Conservation (phyloP, 2,329 filamentous ascomycete genomes). For the Pyricularia sp. region DNA sequence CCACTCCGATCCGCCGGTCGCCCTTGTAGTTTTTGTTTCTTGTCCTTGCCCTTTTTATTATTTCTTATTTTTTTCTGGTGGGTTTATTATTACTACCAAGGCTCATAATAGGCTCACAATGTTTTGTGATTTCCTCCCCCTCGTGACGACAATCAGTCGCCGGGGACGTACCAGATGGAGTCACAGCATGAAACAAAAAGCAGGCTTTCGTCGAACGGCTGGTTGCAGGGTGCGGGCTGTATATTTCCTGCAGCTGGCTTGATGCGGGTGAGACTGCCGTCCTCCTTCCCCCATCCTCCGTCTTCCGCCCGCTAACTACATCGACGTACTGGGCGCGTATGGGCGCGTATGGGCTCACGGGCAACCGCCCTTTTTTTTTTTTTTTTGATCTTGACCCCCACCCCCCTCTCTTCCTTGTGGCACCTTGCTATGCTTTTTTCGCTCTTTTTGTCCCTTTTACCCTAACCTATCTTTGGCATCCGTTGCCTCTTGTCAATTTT, state of each 20-base stretch:
- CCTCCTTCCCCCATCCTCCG: background rate
- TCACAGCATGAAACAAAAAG: background rate
- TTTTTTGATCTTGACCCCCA: no score
- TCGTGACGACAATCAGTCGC: background rate
- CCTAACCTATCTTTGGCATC: background rate
- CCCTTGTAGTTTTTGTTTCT: background rate
- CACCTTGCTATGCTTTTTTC: background rate
- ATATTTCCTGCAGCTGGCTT: background rate
- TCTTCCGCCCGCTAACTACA: background rate
- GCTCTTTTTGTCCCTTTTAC: background rate
- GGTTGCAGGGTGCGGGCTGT: background rate
- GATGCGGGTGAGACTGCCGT: conserved; percentile 4
- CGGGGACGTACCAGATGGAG: background rate
- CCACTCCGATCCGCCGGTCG: background rate
- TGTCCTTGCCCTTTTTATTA: background rate
- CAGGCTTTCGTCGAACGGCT: background rate
- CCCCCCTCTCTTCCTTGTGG: background rate
- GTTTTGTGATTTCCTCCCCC: background rate
- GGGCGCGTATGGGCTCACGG: background rate
- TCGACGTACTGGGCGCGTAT: background rate
- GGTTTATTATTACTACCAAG: background rate
- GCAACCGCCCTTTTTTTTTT: background rate
- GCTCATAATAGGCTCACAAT: background rate
- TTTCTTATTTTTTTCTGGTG: background rate
- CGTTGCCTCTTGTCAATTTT: background rate